phyloP scores from a whole-genome alignment of 192 early-diverging fungal species.

The Coemansia pectinata region DNA sequence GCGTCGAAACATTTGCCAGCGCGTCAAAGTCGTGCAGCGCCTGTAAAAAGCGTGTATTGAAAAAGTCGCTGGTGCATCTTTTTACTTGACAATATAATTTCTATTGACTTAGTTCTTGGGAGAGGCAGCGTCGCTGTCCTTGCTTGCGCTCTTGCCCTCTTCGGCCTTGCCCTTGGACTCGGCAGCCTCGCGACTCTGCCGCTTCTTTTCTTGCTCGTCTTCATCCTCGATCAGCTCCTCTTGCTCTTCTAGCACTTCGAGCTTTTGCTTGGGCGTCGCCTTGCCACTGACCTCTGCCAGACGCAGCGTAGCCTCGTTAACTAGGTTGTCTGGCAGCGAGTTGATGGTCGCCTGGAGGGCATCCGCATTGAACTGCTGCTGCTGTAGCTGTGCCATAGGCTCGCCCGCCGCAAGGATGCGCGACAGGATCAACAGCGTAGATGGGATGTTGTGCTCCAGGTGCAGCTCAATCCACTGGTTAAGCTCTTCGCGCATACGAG shows the following conservation, averaged over 20 bases:
- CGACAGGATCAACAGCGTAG: conserved; percentile 85
- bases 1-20: conserved; percentile 25
- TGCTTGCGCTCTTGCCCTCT: conserved; percentile 32
- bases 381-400: conserved; percentile 73
- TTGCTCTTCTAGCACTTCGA: conserved; percentile 93
- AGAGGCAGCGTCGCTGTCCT: background rate
- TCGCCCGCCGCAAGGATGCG: conserved; percentile 80
- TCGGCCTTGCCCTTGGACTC: conserved; percentile 54
- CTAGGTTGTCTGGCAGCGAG: conserved; percentile 87
- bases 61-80: conserved; percentile 41
- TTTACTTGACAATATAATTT: conserved; percentile 13
- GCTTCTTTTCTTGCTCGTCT: conserved; percentile 78
- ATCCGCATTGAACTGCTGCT: conserved; percentile 66
- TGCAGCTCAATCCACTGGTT: conserved; percentile 95
- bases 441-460: conserved; percentile 87
- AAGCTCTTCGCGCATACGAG: conserved; percentile 83
- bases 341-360: conserved; percentile 91
- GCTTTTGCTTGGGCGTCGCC: conserved; percentile 90
- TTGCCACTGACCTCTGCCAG: conserved; percentile 86
- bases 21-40: conserved; percentile 30
- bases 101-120: conserved; percentile 17
- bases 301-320: conserved; percentile 83
- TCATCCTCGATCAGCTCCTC: conserved; percentile 97
- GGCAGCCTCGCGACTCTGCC: conserved; percentile 59
- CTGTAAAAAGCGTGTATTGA: conserved; percentile 34